These are phyloP conservation scores for Ganoderma meredithae DNA, from an alignment of 1,284 basidiomycete species.

Conservation along the genomic window DNA sequence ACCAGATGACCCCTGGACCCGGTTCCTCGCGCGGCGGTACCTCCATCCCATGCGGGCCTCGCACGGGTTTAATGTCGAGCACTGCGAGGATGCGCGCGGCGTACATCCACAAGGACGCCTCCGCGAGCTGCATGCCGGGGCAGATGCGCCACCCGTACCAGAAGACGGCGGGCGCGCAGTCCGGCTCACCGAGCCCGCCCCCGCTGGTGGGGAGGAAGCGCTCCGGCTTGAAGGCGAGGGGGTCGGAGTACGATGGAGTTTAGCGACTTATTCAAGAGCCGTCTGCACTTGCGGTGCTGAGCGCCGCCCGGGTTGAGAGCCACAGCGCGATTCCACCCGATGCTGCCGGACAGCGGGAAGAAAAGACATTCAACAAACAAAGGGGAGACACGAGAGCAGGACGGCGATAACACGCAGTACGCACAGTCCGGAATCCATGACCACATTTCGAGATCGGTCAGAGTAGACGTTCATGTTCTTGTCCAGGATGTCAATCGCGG, in stretches of 20 bases:
- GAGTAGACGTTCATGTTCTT: no score
- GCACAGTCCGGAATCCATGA: no score
- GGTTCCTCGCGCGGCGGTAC: background rate
- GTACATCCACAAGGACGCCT: conserved; percentile 30
- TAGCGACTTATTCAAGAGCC: conserved; percentile 12
- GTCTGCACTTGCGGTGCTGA: conserved; percentile 19
- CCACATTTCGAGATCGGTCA: no score
- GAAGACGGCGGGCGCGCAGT: conserved; percentile 42
- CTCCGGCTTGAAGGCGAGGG: conserved; percentile 49
- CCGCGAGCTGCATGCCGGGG: conserved; percentile 42
- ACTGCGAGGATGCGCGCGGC: conserved; percentile 37
- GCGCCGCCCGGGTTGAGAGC: conserved; percentile 18
- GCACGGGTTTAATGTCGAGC: conserved; percentile 44
- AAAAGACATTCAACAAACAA: no score
- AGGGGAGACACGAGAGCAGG: no score
- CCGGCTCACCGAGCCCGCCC: background rate
- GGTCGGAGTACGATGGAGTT: conserved; percentile 36
- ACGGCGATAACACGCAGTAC: no score
- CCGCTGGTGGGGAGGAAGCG: conserved; percentile 41
- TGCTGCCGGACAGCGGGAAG: background rate
- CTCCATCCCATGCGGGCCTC: conserved; percentile 30
- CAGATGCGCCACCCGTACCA: conserved; percentile 26
- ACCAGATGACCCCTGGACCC: background rate
- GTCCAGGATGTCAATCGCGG: no score
- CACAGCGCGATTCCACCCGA: conserved; percentile 28